These are phyloP conservation scores for Gonapodya sp. DNA, from an alignment of 192 early-diverging fungal species.

Conservation along the genomic window DNA sequence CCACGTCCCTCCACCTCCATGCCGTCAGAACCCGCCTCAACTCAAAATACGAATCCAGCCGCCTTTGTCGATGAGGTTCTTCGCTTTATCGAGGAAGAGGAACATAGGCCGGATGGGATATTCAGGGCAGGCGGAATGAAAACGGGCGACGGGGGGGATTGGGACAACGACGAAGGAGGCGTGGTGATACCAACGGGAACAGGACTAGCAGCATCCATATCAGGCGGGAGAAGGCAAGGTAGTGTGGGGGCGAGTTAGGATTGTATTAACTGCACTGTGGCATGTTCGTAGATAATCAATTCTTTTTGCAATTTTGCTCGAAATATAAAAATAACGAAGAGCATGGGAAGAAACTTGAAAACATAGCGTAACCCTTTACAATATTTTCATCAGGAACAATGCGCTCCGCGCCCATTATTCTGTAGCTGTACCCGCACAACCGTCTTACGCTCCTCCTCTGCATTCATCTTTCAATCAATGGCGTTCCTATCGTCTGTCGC, in stretches of 20 bases:
- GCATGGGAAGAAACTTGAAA: background rate
- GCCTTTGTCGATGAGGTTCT: background rate
- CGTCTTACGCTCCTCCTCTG: background rate
- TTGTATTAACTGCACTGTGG: background rate
- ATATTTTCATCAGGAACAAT: too few relatives aligned
- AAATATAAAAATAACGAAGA: background rate
- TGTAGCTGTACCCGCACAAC: background rate
- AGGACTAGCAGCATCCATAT: too few relatives aligned
- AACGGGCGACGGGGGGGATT: background rate
- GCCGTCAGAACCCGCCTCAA: background rate
- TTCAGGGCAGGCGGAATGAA: background rate
- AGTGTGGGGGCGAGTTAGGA: background rate
- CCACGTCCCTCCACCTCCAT: background rate
- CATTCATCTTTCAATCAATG: background rate
- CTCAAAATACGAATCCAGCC: background rate
- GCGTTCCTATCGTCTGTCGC: background rate
- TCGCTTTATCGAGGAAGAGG: background rate
- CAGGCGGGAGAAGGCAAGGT: background rate
- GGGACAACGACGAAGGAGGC: background rate
- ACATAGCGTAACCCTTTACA: background rate
- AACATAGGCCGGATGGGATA: background rate
- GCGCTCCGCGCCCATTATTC: background rate
- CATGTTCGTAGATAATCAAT: background rate
- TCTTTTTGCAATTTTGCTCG: background rate
- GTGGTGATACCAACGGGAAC: background rate